Evolutionary conservation across 805 yeast species (phyloP), one percentile per base, ranked within the genome.

Genomic region (Nakazawaea pomicola): DNA sequence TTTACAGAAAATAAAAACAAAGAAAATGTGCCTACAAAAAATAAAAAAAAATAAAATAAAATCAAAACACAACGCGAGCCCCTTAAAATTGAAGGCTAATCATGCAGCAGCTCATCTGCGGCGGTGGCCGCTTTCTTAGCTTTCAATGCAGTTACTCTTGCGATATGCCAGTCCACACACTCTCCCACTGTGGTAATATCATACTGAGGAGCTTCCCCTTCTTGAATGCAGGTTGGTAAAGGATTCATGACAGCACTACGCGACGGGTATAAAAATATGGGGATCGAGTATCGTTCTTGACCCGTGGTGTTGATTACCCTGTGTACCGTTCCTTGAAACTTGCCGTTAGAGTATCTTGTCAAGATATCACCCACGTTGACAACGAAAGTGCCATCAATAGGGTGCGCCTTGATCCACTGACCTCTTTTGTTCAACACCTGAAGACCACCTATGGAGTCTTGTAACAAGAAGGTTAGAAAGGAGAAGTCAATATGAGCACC

Each of bases 401-500:
- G 62, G 11, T 66, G 63, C 3, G 59, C 68, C 30, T 55, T 51
- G 15, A 62, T 51, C 53, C 56, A 56, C 21, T 61, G 57, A 8
- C 59, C 60, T 7, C 51, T 40, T 24, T 57, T 53, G 40, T 57
- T 55, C 29, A 61, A 54, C 10, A 66, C 70, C 45, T 66, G 65
- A 18, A 66, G 49, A 2, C 70, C 71, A 3, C 66, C 65, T 32
- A 59, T 56, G 16, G 50, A 47, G 38, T 62, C 70, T 38, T 62
- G 67, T 36, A 53, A 45, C 14, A 64, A 46, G 47, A 65, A 53
- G 0, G 70, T 65, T 29, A 65, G 41, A 10, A 59, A 53, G 14
- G 61, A 66, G 44, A 61, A 62, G 42, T 65, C 70, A 3, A 67
- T 62, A 45, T 65, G 70, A 2, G 68, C 64, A 6, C 66, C 68